Base-by-base conservation (phyloP, 2,329 filamentous ascomycete genomes). In the Penicillium verrucosum region DNA sequence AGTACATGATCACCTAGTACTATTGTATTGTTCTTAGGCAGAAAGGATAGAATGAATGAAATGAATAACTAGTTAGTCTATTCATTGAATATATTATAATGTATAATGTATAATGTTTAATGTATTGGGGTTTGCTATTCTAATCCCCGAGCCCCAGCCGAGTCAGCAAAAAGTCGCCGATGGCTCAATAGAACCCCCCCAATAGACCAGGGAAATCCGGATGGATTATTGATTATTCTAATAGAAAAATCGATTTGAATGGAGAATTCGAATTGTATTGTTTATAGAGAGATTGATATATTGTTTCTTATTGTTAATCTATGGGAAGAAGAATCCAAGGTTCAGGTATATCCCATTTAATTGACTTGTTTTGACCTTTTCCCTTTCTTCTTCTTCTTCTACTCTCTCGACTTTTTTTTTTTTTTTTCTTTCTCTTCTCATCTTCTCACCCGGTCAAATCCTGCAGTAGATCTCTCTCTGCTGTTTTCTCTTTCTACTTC, bases 391-490 rank as follows among this genome's bases (percentile, higher is more conserved):
- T 43, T 30, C 21, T 21, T 21, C 11, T 44, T 30, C 25, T 44
- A 18, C 5, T 14, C 4, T 12, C 25, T 45, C 43, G 43, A 45
- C 43, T 12, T 32, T 44, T 45, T 30, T 10, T 29, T 30, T 10
- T 29, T 30, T 29, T 21, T 21, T 21, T 3, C 3, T 21, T 30
- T 30, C n/a, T 55, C 34, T 41, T 41, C 38, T 16, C 38, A 41
- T 41, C 38, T 41, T 50, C 18, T 18, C n/a, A 45, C 48, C 54
- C 59, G 54, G 55, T 60, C 60, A 61, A 57, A 63, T 58, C 59
- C 59, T 63, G 59, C 59, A 59, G 54, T 58, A 60, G 54, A 54
- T 62, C 52, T 54, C 43, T 62, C 52, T 54, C 43, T 51, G 32
- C 30, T 10, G 16, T 42, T 43, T 43, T 29, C 21, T 5, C 9